Evolutionary conservation across 495 filamentous ascomycete genomes (phyloP).

Genomic region (Xylaria curta): DNA sequence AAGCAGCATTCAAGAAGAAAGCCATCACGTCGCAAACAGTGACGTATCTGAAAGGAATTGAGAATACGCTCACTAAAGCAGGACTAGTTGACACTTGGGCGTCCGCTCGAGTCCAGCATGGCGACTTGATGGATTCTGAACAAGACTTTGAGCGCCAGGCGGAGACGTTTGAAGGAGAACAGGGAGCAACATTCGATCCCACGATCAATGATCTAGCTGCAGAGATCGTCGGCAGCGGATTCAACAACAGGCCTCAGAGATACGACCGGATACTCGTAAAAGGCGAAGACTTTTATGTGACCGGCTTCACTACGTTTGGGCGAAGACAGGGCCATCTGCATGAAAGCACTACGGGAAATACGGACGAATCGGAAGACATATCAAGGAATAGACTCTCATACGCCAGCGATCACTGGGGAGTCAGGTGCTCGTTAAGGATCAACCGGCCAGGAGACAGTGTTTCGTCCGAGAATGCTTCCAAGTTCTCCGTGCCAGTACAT

Average conservation of each 20-base stretch:
- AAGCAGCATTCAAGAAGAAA: constrained; percentile 52
- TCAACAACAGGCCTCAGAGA: constrained; percentile 59
- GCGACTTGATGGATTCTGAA: constrained; percentile 35
- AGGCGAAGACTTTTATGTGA: constrained; percentile 43
- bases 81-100: constrained; percentile 53
- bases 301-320: constrained; percentile 58
- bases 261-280: constrained; percentile 63
- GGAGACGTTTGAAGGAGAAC: constrained; percentile 54
- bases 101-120: constrained; percentile 41
- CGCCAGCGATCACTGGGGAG: constrained; percentile 65
- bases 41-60: constrained; percentile 39
- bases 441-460: constrained; percentile 16
- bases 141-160: constrained; percentile 26
- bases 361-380: constrained; percentile 6
- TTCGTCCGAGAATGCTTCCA: constrained; percentile 28
- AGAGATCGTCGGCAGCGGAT: constrained; percentile 45
- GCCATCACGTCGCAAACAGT: constrained; percentile 49
- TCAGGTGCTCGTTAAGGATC: constrained; percentile 51
- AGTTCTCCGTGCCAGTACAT: constrained; percentile 36
- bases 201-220: constrained; percentile 56
- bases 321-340: constrained; percentile 25
- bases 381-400: constrained; percentile 32
- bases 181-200: constrained; percentile 65
- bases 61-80: constrained; percentile 41
- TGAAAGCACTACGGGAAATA: constrained; percentile 31